Evolutionary conservation across 2,329 filamentous ascomycete genomes (phyloP).

Genomic region (Colletotrichum sidae): DNA sequence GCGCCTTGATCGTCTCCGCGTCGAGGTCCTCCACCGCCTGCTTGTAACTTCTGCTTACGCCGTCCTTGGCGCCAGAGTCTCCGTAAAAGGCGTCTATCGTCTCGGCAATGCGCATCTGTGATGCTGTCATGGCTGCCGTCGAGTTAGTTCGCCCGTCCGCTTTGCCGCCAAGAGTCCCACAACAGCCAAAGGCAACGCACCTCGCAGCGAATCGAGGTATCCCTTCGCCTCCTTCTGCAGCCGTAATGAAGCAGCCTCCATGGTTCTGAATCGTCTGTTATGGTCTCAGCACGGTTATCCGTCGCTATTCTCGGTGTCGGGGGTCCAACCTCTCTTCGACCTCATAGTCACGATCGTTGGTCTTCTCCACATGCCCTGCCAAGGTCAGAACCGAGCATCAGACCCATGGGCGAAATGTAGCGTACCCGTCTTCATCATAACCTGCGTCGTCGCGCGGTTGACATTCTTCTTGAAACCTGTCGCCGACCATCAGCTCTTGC

Average conservation of each 20-base stretch:
- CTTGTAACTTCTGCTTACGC: slow-evolving; percentile 96
- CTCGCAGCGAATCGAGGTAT: slow-evolving; percentile 94
- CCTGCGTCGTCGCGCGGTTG: slow-evolving; percentile 98
- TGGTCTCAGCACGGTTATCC: slow-evolving; percentile 36
- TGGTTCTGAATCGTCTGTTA: slow-evolving; percentile 89
- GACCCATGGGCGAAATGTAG: slow-evolving; percentile 18
- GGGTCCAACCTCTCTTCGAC: slow-evolving; percentile 83
- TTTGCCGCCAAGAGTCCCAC: background rate
- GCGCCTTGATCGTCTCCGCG: slow-evolving; percentile 96
- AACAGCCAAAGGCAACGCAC: slow-evolving; percentile 53
- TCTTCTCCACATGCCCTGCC: slow-evolving; percentile 94
- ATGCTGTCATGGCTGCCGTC: slow-evolving; percentile 90
- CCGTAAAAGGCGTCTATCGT: slow-evolving; percentile 99
- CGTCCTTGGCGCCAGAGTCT: slow-evolving; percentile 92
- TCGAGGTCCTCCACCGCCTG: slow-evolving; percentile 98
- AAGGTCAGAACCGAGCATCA: slow-evolving; percentile 16
- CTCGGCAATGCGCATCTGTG: slow-evolving; percentile 98
- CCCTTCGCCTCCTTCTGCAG: slow-evolving; percentile 98
- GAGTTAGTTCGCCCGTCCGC: slow-evolving; percentile 32
- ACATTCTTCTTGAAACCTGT: slow-evolving; percentile 84
- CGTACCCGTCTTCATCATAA: slow-evolving; percentile 98
- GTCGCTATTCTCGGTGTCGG: background rate
- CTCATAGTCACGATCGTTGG: slow-evolving; percentile 98
- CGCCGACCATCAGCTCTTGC: slow-evolving; percentile 20
- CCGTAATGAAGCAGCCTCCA: slow-evolving; percentile 93